Base-by-base conservation (phyloP, 2,329 filamentous ascomycete species). In the Neonectria punicea region DNA sequence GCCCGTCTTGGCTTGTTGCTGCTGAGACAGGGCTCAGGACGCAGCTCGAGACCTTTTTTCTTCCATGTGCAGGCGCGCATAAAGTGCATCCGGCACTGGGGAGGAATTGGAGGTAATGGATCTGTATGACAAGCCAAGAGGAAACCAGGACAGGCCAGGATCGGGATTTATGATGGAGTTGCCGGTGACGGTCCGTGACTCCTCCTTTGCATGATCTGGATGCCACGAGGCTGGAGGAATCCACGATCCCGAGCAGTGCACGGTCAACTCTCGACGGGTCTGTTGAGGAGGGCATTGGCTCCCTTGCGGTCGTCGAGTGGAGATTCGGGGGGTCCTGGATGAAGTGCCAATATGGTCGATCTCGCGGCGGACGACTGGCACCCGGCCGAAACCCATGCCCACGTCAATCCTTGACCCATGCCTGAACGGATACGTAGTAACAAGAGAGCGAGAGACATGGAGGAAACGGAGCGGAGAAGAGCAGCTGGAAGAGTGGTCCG, bases 1-100 rank as follows among this genome's bases (percentile, higher is more conserved):
- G 58, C 67, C 60, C 34, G 41, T 65, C 59, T 65, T 55, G 66
- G 64, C 61, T 61, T 54, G 61, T 55, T 71, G 64, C 58, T 68
- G 53, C 61, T 65, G 63, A 70, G 72, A 73, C 72, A 67, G 41
- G 63, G 64, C 46, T 72, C 53, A 53, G 58, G 63, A 65, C 47
- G 53, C 67, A 63, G 53, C 58, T 36, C 36, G 9, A 54, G 22
- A 51, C 34, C 59, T 47, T 58, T 54, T n/a, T 39, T 39, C 14
- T 39, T 60, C 54, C 54, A 36, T 36, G 44, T 44, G 28, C 20
- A 44, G n/a, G 47, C 46, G 51, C 36, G 47, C 44, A 36, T 30
- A 28, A 51, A 51, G 49, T 28, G 30, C 39, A 39, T 36, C 49
- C 49, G 49, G 57, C 28, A 55, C 32, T 56, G 61, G 13, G 36